Conservation (phyloP, 73 alveolate genomes). For the Paramecium biaurelia region DNA sequence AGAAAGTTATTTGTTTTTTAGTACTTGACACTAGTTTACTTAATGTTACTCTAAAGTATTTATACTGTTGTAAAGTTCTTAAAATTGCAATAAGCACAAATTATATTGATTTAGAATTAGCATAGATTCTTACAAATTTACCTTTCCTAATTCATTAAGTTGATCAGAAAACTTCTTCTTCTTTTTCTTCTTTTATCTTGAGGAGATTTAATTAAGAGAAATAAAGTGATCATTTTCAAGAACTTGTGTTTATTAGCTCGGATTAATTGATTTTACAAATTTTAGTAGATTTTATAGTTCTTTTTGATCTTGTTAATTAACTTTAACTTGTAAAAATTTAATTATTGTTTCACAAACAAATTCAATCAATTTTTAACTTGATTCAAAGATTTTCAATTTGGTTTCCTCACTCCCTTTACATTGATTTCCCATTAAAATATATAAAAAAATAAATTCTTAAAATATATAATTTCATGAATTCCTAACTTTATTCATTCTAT, state of each 20-base stretch:
- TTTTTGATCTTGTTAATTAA: background rate
- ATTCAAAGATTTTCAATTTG: background rate
- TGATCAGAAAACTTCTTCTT: background rate
- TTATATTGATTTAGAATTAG: background rate
- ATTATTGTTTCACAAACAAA: background rate
- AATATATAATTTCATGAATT: background rate
- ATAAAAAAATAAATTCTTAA: background rate
- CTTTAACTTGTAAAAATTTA: background rate
- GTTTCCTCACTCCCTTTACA: background rate
- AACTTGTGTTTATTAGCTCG: background rate
- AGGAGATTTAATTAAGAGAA: background rate
- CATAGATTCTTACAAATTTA: background rate
- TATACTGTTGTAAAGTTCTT: background rate
- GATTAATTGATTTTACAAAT: background rate
- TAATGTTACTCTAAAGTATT: background rate
- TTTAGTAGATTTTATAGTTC: background rate
- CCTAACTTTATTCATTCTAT: background rate
- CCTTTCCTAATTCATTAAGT: background rate
- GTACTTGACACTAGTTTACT: background rate
- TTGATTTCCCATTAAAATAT: background rate
- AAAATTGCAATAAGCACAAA: background rate
- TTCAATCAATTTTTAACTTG: background rate
- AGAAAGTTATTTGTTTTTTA: background rate
- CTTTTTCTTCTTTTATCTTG: background rate
- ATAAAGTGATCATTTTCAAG: background rate